Base-by-base conservation (phyloP, 2,329 filamentous ascomycete genomes). In the Fusarium torulosum region DNA sequence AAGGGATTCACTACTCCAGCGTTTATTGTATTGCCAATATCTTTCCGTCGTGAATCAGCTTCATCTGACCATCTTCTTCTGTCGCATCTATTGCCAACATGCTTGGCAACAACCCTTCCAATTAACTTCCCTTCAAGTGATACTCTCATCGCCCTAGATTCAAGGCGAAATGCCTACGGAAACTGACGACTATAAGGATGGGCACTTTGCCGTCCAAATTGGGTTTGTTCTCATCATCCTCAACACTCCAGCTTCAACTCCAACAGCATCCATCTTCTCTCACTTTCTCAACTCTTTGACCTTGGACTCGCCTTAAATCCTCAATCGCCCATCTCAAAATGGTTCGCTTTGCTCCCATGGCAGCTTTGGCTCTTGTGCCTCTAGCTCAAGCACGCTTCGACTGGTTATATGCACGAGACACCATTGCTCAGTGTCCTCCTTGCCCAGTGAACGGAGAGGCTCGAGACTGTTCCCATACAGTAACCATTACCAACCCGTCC, bases 391-490 rank as follows among this genome's bases (percentile, higher is more conserved):
- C 76, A 42, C 70, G 66, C 17, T 65, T 74, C 33, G 63, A 66
- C 29, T 64, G 67, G 31, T 47, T 73, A 19, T 55, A 65, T 10
- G 38, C 66, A 23, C 70, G 69, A 45, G 61, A 59, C 15, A 53
- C 66, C 17, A 53, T 51, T n/a, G 56, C 71, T 6, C 70, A 74
- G 45, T 78, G 74, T 49, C 77, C 75, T 41, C 72, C 77, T 33
- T 79, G 77, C 23, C 56, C 71, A 7, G 47, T 55, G 11, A 41
- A 72, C 19, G 63, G 63, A 21, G 61, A 53, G 14, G 27, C 63
- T 21, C 54, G 46, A 10, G 54, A 62, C n/a, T 67, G 45, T 14
- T 33, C 42, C 10, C 57, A 59, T 10, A 75, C 73, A 13, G 66
- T 78, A 35, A 77, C 74, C 20, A 63, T 77, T 29, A 75, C 72